Percentiles rank a stretch among this genome's conserved stretches.
Conservation (phyloP, 2,329 filamentous ascomycete genomes). For the Cercospora sojina region DNA sequence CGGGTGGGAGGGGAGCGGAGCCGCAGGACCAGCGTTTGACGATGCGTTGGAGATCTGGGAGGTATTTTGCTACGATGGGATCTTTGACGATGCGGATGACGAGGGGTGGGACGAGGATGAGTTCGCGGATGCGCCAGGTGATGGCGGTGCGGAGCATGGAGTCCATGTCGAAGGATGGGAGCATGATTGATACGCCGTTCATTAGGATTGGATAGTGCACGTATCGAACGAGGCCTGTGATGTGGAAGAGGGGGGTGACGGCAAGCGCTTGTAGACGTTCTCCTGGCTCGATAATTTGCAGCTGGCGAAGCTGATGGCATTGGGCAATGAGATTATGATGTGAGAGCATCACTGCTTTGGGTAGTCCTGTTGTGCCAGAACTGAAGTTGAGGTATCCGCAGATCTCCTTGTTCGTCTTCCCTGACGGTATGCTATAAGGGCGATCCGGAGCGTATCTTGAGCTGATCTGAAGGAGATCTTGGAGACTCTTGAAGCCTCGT, state of each 20-base stretch:
- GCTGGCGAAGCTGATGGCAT: constrained; percentile 57
- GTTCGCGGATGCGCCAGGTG: constrained; percentile 53
- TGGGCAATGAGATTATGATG: constrained; percentile 58
- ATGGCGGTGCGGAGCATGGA: constrained; percentile 54
- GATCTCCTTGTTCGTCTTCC: constrained; percentile 55
- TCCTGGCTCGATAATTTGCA: constrained; percentile 46
- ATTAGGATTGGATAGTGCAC: constrained; percentile 62
- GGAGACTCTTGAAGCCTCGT: constrained; percentile 48
- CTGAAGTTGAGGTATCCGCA: constrained; percentile 52
- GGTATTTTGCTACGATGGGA: constrained; percentile 53
- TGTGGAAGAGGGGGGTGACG: constrained; percentile 61
- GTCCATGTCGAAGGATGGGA: constrained; percentile 61
- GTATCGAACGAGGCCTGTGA: constrained; percentile 61
- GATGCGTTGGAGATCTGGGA: constrained; percentile 47
- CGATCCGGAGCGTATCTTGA: constrained; percentile 42
- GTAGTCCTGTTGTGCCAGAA: constrained; percentile 47
- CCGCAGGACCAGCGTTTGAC: constrained; percentile 59
- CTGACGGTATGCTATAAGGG: constrained; percentile 50
- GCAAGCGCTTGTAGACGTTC: constrained; percentile 52
- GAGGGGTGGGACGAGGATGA: constrained; percentile 60
- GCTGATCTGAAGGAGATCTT: constrained; percentile 45
- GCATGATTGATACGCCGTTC: constrained; percentile 63
- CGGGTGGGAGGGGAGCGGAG: constrained; percentile 57
- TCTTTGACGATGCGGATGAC: constrained; percentile 61
- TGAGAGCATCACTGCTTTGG: constrained; percentile 52